phyloP scores from a whole-genome alignment of 129 eudicot species.

The Chrysanthemum makinoi region DNA sequence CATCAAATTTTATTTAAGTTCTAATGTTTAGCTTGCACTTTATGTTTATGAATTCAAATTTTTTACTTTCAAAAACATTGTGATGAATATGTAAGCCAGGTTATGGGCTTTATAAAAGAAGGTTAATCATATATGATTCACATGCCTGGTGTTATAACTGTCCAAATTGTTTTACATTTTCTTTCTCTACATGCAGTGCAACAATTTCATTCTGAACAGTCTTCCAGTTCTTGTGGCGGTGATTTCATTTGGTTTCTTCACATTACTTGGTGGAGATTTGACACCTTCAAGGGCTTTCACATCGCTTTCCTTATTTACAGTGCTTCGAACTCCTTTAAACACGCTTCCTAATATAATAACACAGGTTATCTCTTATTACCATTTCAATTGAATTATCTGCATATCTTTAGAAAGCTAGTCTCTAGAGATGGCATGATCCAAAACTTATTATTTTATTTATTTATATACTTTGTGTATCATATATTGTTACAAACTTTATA shows the following conservation, averaged over 20 bases:
- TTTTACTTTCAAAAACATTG: neutral
- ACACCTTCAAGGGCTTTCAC: constrained; percentile 98
- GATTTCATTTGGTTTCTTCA: constrained; percentile 79
- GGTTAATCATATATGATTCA: neutral
- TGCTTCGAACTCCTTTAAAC: constrained; percentile 75
- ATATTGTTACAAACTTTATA: neutral
- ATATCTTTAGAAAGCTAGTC: constrained; percentile 19
- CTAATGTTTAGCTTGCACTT: neutral
- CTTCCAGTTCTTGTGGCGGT: constrained; percentile 94
- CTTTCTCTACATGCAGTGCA: constrained; percentile 53
- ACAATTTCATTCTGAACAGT: constrained; percentile 83
- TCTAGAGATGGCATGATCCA: constrained; percentile 7
- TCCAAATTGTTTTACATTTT: constrained; percentile 1
- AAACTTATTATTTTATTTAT: neutral
- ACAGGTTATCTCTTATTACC: constrained; percentile 48
- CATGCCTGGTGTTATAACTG: neutral
- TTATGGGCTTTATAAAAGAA: neutral
- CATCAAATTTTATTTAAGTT: neutral
- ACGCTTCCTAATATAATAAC: constrained; percentile 86
- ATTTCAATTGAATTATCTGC: neutral
- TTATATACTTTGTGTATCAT: neutral
- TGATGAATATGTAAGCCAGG: too few relatives aligned
- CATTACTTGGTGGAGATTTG: constrained; percentile 88
- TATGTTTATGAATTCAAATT: neutral
- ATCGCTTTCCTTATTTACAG: constrained; percentile 88